phyloP scores from a whole-genome alignment of 2,329 filamentous ascomycete genomes.

The Colletotrichum cereale region DNA sequence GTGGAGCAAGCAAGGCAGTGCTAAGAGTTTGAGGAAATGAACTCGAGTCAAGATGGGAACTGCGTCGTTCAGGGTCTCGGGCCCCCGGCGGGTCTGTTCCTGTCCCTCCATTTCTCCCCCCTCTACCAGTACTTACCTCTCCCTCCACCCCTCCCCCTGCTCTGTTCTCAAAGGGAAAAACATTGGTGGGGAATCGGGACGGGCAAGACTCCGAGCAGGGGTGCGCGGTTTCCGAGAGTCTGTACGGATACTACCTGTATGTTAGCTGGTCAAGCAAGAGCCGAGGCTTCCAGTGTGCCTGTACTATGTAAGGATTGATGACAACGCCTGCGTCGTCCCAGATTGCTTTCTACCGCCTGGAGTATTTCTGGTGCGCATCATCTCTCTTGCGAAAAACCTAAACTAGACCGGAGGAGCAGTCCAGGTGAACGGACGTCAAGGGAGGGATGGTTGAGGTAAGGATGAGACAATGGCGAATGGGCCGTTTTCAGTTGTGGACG shows the following conservation, averaged over 20 bases:
- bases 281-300: neutral
- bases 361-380: neutral
- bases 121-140: no score
- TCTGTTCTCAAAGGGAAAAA: constrained; percentile 35
- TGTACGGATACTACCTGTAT: neutral
- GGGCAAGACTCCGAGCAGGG: constrained; percentile 26
- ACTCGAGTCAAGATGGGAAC: constrained; percentile 33
- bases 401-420: neutral
- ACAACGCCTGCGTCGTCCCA: neutral
- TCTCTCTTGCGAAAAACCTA: neutral
- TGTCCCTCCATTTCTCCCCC: neutral
- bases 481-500: neutral
- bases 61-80: constrained; percentile 17
- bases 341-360: neutral
- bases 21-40: constrained; percentile 25
- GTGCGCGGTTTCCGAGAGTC: neutral
- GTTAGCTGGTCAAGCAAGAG: neutral
- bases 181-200: constrained; percentile 29
- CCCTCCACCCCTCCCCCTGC: neutral
- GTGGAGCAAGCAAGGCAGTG: constrained; percentile 34
- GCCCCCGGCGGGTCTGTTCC: constrained; percentile 23
- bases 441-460: neutral
- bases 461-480: constrained; percentile 8
- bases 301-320: neutral
- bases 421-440: neutral